Evolutionary conservation across 2,329 filamentous ascomycete genomes (phyloP), one percentile per base, ranked within the genome.

Genomic region (Blastomyces silverae): DNA sequence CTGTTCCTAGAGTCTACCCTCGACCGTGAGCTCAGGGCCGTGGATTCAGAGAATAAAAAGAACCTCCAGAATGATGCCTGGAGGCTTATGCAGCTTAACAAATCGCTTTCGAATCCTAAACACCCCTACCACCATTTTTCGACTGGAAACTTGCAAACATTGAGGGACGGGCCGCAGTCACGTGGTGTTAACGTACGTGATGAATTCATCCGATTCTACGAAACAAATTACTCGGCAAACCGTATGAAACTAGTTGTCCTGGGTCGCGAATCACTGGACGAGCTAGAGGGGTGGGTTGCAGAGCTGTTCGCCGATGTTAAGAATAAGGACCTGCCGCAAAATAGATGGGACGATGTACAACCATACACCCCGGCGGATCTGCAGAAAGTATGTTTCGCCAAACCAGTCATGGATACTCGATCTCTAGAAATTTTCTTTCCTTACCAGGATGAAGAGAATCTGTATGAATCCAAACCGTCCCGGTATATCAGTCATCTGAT

Each of bases 31-130:
- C 81, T 97, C 67, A 87, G 85, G 69, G 92, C 92, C 0, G 92
- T 97, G 25, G 92, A 97, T 73, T 96, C 92, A 5, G 92, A 97
- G 77, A 96, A 97, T 79, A 96, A 96, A 83, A 97, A 97, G 84
- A 97, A 97, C 71, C 80, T 97, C 60, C 92, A 97, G 78, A 93
- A 86, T 74, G 92, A 97, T 73, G 84, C 85, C 64, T 96, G 92
- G 91, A 86, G 92, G 20, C 79, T 96, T 68, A 87, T 93, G 72
- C 92, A 97, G 77, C 82, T 97, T 31, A 89, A 91, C 73, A 96
- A 96, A 79, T 89, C 89, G 2, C 79, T 94, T n/a, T 91, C 91
- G 2, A 96, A 93, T 75, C 88, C 90, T 2, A 86, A 88, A 17
- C 92, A 97, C 72, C 92, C 92, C 0, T 96, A 90, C 75, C 90